Percentiles rank a stretch among this genome's conserved stretches.
These are phyloP conservation scores for Geopyxis carbonaria DNA, from an alignment of 495 filamentous ascomycete species.

Conservation along the genomic window DNA sequence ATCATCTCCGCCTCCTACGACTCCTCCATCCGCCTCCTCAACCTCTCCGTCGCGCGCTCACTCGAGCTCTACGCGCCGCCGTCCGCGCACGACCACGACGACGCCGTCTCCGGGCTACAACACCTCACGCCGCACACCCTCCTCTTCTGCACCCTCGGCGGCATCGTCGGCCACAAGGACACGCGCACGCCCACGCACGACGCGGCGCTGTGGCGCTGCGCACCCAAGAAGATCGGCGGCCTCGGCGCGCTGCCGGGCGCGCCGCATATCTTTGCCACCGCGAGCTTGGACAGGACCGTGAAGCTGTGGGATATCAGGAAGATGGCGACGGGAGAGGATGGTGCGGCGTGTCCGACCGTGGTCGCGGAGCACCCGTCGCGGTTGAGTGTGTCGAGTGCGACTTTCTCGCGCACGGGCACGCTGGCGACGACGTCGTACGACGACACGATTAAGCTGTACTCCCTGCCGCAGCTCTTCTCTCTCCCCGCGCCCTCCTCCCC, in stretches of 20 bases:
- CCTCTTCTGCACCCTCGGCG: constrained; percentile 75
- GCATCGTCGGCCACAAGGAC: constrained; percentile 62
- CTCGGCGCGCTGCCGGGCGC: constrained; percentile 65
- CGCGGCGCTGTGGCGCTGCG: constrained; percentile 16
- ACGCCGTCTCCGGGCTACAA: constrained; percentile 67
- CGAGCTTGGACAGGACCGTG: constrained; percentile 73
- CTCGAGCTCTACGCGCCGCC: constrained; percentile 62
- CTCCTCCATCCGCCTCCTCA: constrained; percentile 73
- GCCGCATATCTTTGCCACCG: constrained; percentile 74
- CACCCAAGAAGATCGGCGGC: constrained; percentile 90
- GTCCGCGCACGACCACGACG: constrained; percentile 56
- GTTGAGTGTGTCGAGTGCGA: constrained; percentile 77
- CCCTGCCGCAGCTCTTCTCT: too few species aligned
- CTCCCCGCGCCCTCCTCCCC: too few species aligned
- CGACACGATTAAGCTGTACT: constrained; percentile 83
- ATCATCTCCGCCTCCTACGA: constrained; percentile 88
- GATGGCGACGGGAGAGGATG: constrained; percentile 42
- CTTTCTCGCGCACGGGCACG: constrained; percentile 65
- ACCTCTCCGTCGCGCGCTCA: constrained; percentile 60
- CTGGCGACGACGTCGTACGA: constrained; percentile 88
- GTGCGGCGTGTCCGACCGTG: constrained; percentile 35
- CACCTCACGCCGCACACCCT: constrained; percentile 62
- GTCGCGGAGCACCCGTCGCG: constrained; percentile 67
- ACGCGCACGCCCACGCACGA: constrained; percentile 24
- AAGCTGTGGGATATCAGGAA: constrained; percentile 89